phyloP scores from a whole-genome alignment of 371 early-diverging fungal genomes.

The Sporodiniella umbellata region DNA sequence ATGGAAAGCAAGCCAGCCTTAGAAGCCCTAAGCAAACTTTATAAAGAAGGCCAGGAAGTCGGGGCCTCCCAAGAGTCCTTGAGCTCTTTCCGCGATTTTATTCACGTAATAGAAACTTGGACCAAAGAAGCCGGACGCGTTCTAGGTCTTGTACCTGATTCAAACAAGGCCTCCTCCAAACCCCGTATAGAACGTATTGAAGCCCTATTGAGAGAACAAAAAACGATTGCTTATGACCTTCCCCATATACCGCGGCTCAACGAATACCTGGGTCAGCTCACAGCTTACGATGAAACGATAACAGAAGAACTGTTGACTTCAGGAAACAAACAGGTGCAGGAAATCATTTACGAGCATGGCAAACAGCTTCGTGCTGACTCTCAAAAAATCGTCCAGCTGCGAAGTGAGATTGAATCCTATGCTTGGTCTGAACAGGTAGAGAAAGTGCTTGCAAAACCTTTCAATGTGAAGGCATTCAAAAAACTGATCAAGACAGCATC shows the following conservation, averaged over 20 bases:
- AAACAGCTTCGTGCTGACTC: slow-evolving; percentile 4
- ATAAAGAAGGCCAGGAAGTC: slow-evolving; percentile 51
- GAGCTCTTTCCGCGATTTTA: slow-evolving; percentile 40
- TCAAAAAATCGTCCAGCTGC: slow-evolving; percentile 1
- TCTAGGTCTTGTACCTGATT: slow-evolving; percentile 16
- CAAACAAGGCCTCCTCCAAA: slow-evolving; percentile 1
- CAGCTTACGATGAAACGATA: background rate
- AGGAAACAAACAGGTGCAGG: background rate
- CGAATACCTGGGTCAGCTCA: slow-evolving; percentile 2
- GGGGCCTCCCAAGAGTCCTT: slow-evolving; percentile 26
- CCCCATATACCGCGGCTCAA: slow-evolving; percentile 2
- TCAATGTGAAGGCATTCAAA: slow-evolving; percentile 5
- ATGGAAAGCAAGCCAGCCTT: slow-evolving; percentile 52
- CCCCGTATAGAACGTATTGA: slow-evolving; percentile 4
- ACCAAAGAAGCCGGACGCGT: slow-evolving; percentile 38
- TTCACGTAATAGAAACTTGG: slow-evolving; percentile 48
- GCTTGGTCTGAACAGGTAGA: slow-evolving; percentile 10
- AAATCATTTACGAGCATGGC: slow-evolving; percentile 6
- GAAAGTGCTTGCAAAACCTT: slow-evolving; percentile 1
- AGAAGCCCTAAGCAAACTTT: slow-evolving; percentile 44
- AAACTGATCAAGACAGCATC: slow-evolving; percentile 18
- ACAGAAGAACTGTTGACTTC: slow-evolving; percentile 4
- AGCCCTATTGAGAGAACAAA: slow-evolving; percentile 6
- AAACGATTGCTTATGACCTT: slow-evolving; percentile 7
- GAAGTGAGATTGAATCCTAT: background rate